phyloP scores from a whole-genome alignment of 306 rosid species.

The Luffa acutangula region DNA sequence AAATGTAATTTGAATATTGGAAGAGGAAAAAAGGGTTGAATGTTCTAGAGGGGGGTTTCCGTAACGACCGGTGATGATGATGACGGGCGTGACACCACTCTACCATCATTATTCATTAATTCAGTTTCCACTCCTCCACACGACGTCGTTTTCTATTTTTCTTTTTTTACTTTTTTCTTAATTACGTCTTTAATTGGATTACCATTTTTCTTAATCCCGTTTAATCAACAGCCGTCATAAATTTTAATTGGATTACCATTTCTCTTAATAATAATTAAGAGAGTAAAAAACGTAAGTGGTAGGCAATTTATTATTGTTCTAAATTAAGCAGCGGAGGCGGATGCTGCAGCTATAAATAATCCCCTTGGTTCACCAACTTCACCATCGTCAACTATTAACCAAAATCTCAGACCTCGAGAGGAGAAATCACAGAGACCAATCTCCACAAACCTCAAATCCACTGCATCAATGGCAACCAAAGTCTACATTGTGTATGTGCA shows the following conservation, averaged over 20 bases:
- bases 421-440: not conserved
- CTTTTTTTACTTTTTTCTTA: not conserved
- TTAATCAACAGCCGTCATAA: too few species aligned
- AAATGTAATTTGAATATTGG: not conserved
- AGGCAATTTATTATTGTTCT: too few species aligned
- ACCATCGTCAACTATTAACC: slow-evolving; percentile 21
- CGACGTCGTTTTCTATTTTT: not conserved
- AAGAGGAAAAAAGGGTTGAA: not conserved
- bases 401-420: not conserved
- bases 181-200: not conserved
- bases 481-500: slow-evolving; percentile 78
- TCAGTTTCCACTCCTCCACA: not conserved
- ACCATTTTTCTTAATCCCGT: not conserved
- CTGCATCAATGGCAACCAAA: slow-evolving; percentile 74
- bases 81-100: slow-evolving; percentile 79
- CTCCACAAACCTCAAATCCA: not conserved
- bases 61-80: slow-evolving; percentile 32
- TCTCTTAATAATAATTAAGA: too few species aligned
- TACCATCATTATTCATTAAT: slow-evolving; percentile 43
- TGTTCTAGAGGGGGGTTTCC: slow-evolving; percentile 27
- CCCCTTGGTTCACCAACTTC: slow-evolving; percentile 6
- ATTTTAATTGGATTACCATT: not conserved
- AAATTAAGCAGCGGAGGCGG: not conserved
- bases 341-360: slow-evolving; percentile 27
- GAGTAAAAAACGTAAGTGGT: not conserved